Conservation (phyloP, 108 stramenopile genomes). For the Epithemia pelagica region DNA sequence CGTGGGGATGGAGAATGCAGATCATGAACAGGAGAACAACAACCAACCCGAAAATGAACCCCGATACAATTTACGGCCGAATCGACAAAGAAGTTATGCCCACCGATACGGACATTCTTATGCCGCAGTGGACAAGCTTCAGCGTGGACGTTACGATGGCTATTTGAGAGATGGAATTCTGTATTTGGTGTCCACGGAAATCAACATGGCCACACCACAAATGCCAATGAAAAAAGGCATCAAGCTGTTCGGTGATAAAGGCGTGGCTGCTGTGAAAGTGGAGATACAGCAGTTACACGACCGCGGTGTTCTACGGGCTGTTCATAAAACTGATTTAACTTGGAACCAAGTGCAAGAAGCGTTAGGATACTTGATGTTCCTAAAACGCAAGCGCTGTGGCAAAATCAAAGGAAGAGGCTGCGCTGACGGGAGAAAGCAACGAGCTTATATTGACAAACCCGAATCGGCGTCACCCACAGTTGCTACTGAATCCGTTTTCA, state of each 20-base stretch:
- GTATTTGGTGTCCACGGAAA: no score
- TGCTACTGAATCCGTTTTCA: conserved; percentile 17
- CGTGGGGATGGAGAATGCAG: no score
- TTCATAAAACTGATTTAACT: conserved; percentile 15
- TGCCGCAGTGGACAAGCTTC: no score
- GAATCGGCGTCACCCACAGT: conserved; percentile 35
- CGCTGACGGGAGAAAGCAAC: conserved; percentile 33
- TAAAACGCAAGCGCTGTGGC: conserved; percentile 15
- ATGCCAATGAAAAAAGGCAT: conserved; percentile 1
- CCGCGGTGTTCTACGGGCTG: conserved; percentile 1
- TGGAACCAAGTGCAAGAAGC: neutral
- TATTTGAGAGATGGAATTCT: no score
- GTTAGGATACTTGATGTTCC: conserved; percentile 13
- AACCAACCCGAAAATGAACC: no score
- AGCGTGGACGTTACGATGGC: no score
- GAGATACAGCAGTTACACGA: conserved; percentile 39
- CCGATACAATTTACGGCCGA: no score
- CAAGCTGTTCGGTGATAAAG: conserved; percentile 17
- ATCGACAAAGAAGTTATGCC: no score
- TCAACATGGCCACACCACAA: neutral
- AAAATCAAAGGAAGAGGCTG: conserved; percentile 18
- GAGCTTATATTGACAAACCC: conserved; percentile 19
- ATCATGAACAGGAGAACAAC: no score
- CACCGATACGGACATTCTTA: no score
- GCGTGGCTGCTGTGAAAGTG: conserved; percentile 18